Evolutionary conservation across 805 yeast species (phyloP), one percentile per base, ranked within the genome.

Genomic region (Ogataea degrootiae): DNA sequence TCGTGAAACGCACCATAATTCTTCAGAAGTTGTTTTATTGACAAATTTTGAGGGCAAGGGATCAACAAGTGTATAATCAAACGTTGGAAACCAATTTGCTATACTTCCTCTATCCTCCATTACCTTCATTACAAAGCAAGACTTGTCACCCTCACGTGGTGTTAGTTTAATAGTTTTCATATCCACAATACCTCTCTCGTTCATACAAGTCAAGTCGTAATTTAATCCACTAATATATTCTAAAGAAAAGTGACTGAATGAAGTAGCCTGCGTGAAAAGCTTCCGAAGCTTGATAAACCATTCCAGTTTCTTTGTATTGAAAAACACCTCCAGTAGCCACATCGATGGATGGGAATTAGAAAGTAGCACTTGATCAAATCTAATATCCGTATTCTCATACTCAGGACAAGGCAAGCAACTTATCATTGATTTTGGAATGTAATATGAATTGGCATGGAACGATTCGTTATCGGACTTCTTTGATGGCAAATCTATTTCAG

Each of bases 1-100:
- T 15, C 65, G 57, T 1, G 65, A 62, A n/a, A 57, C 43, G 34
- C 59, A 51, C 70, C 70, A 66, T 4, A 66, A 40, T 42, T 65
- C 68, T 31, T 62, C 49, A 3, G 57, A 50, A 8, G 62, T 47
- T 2, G 51, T 43, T 16, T 53, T 47, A 39, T 53, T 56, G 7
- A 57, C 57, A 33, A 49, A 43, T 17, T 49, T 57, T 4, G 57
- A 41, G 21, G 45, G 38, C 1, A 51, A 31, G 1, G 64, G 48
- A 4, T 45, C 38, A 4, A 62, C 56, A 8, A 62, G 36, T 1
- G 45, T 35, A 43, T 46, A 61, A 41, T 63, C 67, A 42, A 59
- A 53, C 1, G 59, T 47, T 5, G 70, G 70, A 39, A 53, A 58
- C 56, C 65, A 57, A 42, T 54, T 52, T 4, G 43, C 41, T 7